Evolutionary conservation across 192 early-diverging fungal species (phyloP).

Genomic region (Funneliformis geosporum): DNA sequence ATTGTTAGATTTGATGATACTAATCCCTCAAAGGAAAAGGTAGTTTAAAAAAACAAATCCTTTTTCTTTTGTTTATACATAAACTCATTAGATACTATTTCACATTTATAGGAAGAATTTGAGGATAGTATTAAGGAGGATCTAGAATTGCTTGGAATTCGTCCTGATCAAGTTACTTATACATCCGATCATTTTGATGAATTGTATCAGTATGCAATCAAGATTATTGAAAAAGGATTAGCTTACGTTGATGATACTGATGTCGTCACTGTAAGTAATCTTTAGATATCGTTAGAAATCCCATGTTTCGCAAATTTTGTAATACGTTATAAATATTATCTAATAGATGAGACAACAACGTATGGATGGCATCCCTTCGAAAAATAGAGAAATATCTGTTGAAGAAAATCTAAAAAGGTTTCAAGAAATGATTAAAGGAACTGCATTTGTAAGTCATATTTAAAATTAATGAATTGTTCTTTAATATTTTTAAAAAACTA

Average conservation of each 20-base stretch:
- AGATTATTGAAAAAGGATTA: slow-evolving; percentile 82
- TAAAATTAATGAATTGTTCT: background rate
- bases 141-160: slow-evolving; percentile 83
- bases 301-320: background rate
- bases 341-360: slow-evolving; percentile 84
- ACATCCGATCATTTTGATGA: slow-evolving; percentile 93
- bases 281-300: background rate
- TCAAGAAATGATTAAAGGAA: slow-evolving; percentile 88
- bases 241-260: slow-evolving; percentile 96
- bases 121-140: slow-evolving; percentile 96
- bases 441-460: slow-evolving; percentile 62
- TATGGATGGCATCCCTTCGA: slow-evolving; percentile 76
- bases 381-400: slow-evolving; percentile 79
- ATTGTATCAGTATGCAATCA: slow-evolving; percentile 81
- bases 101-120: slow-evolving; percentile 65
- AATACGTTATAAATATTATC: background rate
- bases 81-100: background rate
- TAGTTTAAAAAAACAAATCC: background rate
- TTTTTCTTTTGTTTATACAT: background rate
- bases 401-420: slow-evolving; percentile 92
- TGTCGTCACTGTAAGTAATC: slow-evolving; percentile 50
- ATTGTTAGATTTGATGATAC: slow-evolving; percentile 98
- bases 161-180: slow-evolving; percentile 74
- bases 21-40: slow-evolving; percentile 96
- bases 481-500: background rate